These are phyloP conservation scores for Lactarius sanguifluus DNA, from an alignment of 768 basidiomycete genomes.

Conservation along the genomic window DNA sequence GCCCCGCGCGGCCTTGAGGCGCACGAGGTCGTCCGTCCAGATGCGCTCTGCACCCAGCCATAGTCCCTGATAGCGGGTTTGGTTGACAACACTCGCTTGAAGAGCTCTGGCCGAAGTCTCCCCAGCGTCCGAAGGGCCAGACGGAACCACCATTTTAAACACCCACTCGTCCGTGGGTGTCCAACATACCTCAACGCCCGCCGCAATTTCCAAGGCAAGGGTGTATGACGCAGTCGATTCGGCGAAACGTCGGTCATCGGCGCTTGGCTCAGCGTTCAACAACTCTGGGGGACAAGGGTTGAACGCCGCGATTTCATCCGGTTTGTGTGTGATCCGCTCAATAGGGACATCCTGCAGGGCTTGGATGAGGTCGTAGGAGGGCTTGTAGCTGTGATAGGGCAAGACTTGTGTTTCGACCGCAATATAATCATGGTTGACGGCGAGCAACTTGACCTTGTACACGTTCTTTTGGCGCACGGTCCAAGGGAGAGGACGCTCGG, in stretches of 20 bases:
- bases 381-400: conserved; percentile 72
- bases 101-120: not conserved
- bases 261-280: conserved; percentile 7
- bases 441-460: conserved; percentile 71
- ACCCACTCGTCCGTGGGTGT: conserved; percentile 73
- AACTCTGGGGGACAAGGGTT: conserved; percentile 46
- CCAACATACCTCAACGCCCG: conserved; percentile 63
- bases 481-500: conserved; percentile 46
- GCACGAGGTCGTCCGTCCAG: conserved; percentile 82
- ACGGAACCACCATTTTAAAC: conserved; percentile 48
- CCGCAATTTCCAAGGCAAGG: conserved; percentile 69
- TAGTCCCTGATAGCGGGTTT: conserved; percentile 70
- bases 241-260: conserved; percentile 40
- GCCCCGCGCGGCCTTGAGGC: conserved; percentile 67
- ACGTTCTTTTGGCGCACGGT: conserved; percentile 55
- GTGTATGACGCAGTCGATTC: conserved; percentile 64
- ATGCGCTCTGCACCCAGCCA: conserved; percentile 92
- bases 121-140: conserved; percentile 20
- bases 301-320: conserved; percentile 46
- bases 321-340: conserved; percentile 28
- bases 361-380: conserved; percentile 51
- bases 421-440: conserved; percentile 48
- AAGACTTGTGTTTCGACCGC: conserved; percentile 60
- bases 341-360: conserved; percentile 38
- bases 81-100: conserved; percentile 36